Evolutionary conservation across 805 yeast species (phyloP).

Genomic region (Yamadazyma nakazawae): DNA sequence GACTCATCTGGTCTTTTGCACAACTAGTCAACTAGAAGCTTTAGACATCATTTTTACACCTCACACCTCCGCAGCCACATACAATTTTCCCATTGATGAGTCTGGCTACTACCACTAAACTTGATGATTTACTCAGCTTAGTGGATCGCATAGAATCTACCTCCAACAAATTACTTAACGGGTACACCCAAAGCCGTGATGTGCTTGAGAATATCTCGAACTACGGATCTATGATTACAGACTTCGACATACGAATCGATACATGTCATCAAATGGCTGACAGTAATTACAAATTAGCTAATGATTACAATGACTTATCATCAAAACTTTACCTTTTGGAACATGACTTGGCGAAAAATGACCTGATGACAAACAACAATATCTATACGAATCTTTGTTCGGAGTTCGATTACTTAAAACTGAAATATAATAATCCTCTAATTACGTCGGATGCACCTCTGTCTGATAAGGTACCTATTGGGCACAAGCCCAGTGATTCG

Average conservation of each 20-base stretch:
- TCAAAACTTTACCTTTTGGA: slow-evolving; percentile 34
- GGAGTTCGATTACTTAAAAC: slow-evolving; percentile 27
- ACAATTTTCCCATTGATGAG: not conserved
- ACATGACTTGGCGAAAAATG: slow-evolving; percentile 29
- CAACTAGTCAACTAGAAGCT: not conserved
- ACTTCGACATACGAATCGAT: slow-evolving; percentile 30
- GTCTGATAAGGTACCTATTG: not conserved
- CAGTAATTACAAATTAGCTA: slow-evolving; percentile 21
- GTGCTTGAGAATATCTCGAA: slow-evolving; percentile 21
- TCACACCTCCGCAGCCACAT: not conserved
- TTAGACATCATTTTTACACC: not conserved
- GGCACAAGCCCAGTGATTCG: not conserved
- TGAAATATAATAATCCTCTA: slow-evolving; percentile 12
- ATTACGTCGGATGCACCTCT: not conserved
- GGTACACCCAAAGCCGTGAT: slow-evolving; percentile 22
- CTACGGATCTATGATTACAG: slow-evolving; percentile 20
- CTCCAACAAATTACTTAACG: slow-evolving; percentile 21
- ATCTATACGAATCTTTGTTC: slow-evolving; percentile 25
- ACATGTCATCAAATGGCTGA: slow-evolving; percentile 19
- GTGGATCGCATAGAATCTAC: slow-evolving; percentile 31
- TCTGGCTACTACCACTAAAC: not conserved
- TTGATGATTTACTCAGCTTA: slow-evolving; percentile 27
- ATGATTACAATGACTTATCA: slow-evolving; percentile 27
- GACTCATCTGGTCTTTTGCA: not conserved
- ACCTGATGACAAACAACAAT: slow-evolving; percentile 28